Percentiles rank a stretch among this genome's conserved stretches.
Evolutionary conservation across 1,284 basidiomycete genomes (phyloP).

Genomic region (Pyrrhoderma lamaoense): DNA sequence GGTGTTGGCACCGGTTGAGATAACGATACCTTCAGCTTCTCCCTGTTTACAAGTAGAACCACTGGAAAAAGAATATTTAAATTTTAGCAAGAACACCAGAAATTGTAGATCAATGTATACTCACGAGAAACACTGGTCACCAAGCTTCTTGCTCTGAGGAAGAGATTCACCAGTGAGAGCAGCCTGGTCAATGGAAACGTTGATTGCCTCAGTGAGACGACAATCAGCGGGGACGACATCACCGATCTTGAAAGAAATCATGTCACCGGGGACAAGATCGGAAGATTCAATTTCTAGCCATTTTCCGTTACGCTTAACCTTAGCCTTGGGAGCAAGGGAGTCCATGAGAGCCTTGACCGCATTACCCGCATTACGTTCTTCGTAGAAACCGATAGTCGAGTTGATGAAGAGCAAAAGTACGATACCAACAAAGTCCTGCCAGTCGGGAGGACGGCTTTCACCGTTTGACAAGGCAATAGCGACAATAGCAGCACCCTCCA

Average conservation of each 20-base stretch:
- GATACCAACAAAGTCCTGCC: conserved; percentile 98
- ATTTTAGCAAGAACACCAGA: conserved; percentile 16
- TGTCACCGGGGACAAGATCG: conserved; percentile 87
- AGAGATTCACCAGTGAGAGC: conserved; percentile 95
- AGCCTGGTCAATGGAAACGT: conserved; percentile 95
- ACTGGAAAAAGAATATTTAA: conserved; percentile 32
- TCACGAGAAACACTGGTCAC: conserved; percentile 94
- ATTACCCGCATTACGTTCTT: conserved; percentile 95
- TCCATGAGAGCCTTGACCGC: conserved; percentile 99
- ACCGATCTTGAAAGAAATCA: conserved; percentile 96
- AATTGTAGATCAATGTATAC: conserved; percentile 23
- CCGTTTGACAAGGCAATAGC: conserved; percentile 97
- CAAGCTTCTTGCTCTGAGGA: conserved; percentile 83
- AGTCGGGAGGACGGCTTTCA: conserved; percentile 80
- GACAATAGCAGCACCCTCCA: conserved; percentile 96
- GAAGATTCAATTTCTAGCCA: conserved; percentile 90
- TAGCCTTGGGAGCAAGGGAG: conserved; percentile 95
- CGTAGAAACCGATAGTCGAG: conserved; percentile 97
- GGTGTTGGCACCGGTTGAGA: conserved; percentile 92
- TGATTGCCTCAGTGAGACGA: conserved; percentile 90
- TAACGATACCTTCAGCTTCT: conserved; percentile 95
- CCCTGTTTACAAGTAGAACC: conserved; percentile 97
- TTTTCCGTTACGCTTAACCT: conserved; percentile 74
- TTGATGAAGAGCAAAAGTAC: conserved; percentile 88
- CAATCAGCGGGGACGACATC: conserved; percentile 95